Conservation (phyloP, 1,284 basidiomycete genomes). For the Sphaerobolus stellatus region DNA sequence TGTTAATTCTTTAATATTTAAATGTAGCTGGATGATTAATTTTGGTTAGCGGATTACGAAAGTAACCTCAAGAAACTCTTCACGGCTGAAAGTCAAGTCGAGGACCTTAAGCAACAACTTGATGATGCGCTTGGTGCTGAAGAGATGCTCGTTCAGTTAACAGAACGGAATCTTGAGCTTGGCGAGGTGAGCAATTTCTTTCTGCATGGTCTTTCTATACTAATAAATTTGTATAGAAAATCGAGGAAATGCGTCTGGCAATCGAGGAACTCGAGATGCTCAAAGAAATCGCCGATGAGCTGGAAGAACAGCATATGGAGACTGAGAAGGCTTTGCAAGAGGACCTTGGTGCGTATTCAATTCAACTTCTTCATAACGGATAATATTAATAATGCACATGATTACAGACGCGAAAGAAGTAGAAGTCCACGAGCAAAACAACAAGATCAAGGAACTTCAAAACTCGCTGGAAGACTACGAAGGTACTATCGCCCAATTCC, state of each 20-base stretch:
- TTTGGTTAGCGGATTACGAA: conserved; percentile 70
- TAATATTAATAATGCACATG: no score
- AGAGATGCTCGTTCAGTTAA: conserved; percentile 94
- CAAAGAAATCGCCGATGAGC: conserved; percentile 94
- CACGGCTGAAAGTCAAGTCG: conserved; percentile 87
- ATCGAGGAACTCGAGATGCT: conserved; percentile 96
- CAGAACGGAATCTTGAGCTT: conserved; percentile 89
- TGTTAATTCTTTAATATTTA: background rate
- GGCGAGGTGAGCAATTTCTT: conserved; percentile 63
- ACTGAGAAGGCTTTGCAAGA: conserved; percentile 91
- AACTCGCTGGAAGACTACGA: conserved; percentile 84
- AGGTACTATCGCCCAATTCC: conserved; percentile 84
- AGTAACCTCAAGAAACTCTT: conserved; percentile 74
- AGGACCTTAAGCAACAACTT: conserved; percentile 91
- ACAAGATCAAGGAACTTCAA: conserved; percentile 68
- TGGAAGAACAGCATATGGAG: conserved; percentile 95
- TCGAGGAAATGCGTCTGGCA: conserved; percentile 93
- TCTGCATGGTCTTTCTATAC: background rate
- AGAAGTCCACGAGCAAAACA: conserved; percentile 65
- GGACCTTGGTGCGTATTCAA: conserved; percentile 67
- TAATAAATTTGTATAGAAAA: conserved; percentile 57
- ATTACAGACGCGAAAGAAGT: conserved; percentile 67
- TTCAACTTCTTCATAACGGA: background rate
- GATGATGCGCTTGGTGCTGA: conserved; percentile 95
- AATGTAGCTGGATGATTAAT: conserved; percentile 3